These are phyloP conservation scores for Andrographis paniculata DNA, from an alignment of 305 asterid species.

Conservation along the genomic window DNA sequence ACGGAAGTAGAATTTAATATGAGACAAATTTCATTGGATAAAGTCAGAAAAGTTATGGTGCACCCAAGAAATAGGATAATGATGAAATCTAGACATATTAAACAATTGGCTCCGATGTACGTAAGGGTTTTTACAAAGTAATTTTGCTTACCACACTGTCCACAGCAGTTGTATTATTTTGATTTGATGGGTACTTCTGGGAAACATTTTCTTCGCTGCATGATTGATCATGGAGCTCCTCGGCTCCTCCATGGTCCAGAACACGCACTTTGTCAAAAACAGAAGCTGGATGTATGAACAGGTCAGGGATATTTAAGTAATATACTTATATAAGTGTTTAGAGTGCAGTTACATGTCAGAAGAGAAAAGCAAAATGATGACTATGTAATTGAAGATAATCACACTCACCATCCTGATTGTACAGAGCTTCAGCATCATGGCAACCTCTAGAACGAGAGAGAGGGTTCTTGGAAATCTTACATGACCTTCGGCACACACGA, in stretches of 20 bases:
- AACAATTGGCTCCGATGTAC: neutral
- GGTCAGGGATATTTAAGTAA: constrained; percentile 5
- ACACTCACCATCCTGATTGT: constrained; percentile 51
- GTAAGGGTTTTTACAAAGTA: constrained; percentile 2
- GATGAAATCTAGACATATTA: constrained; percentile 15
- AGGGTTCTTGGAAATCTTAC: constrained; percentile 61
- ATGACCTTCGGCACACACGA: constrained; percentile 63
- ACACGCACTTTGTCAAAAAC: constrained; percentile 24
- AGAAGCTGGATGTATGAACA: constrained; percentile 30
- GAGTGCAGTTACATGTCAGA: no score
- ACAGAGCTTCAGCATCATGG: constrained; percentile 39
- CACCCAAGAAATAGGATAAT: neutral
- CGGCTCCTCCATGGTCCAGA: constrained; percentile 28
- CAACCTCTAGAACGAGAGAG: constrained; percentile 44
- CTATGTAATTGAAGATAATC: neutral
- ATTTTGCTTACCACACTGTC: constrained; percentile 38
- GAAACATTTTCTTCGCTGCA: constrained; percentile 26
- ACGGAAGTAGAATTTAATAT: neutral
- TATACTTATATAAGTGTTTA: neutral
- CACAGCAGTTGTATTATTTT: constrained; percentile 27
- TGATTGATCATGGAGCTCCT: constrained; percentile 28
- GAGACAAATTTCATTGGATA: neutral
- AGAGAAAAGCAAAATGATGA: neutral
- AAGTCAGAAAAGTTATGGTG: neutral
- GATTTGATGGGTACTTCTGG: constrained; percentile 26